Conservation (phyloP, 2,329 filamentous ascomycete species). For the Fusarium praegraminearum region DNA sequence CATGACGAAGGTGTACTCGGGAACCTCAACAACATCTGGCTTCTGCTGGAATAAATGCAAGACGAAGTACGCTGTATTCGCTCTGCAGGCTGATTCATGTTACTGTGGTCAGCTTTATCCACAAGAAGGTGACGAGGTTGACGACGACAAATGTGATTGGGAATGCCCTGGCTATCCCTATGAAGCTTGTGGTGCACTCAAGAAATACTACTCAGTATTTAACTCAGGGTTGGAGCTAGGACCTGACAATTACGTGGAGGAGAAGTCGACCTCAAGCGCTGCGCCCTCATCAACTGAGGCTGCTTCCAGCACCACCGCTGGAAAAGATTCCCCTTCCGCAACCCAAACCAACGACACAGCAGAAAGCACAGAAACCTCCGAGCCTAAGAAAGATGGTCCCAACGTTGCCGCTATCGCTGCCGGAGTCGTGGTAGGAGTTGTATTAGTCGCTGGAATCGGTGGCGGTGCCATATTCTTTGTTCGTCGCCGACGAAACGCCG, state of each 20-base stretch:
- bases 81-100: slow-evolving; percentile 72
- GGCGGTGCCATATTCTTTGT: slow-evolving; percentile 80
- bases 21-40: slow-evolving; percentile 53
- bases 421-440: slow-evolving; percentile 86
- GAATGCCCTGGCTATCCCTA: slow-evolving; percentile 72
- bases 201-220: slow-evolving; percentile 59
- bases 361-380: neutral
- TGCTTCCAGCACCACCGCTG: slow-evolving; percentile 36
- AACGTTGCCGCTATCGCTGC: slow-evolving; percentile 88
- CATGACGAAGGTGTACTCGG: slow-evolving; percentile 47
- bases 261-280: slow-evolving; percentile 27
- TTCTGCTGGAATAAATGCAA: slow-evolving; percentile 58
- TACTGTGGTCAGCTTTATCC: slow-evolving; percentile 80
- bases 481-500: slow-evolving; percentile 78
- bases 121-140: slow-evolving; percentile 63
- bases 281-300: slow-evolving; percentile 47
- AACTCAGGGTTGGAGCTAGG: slow-evolving; percentile 62
- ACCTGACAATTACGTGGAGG: slow-evolving; percentile 44
- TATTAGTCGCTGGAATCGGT: slow-evolving; percentile 73
- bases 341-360: slow-evolving; percentile 34
- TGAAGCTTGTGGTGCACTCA: slow-evolving; percentile 69
- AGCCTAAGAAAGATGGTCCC: slow-evolving; percentile 55
- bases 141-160: slow-evolving; percentile 71
- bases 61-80: slow-evolving; percentile 68
- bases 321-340: neutral